These are phyloP conservation scores for Tuber microsphaerosporum DNA, from an alignment of 495 filamentous ascomycete species.

Conservation along the genomic window DNA sequence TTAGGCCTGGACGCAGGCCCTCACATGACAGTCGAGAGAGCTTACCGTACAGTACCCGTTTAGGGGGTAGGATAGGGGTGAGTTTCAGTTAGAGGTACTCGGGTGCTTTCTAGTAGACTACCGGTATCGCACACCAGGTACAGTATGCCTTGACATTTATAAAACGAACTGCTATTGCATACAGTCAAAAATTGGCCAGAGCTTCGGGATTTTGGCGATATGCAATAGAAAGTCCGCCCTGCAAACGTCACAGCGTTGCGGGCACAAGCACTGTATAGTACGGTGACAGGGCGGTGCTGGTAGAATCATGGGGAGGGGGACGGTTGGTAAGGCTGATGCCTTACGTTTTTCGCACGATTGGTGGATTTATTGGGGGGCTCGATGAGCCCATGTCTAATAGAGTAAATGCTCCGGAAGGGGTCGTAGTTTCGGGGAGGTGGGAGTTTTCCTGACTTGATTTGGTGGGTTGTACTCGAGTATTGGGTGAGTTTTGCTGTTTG, in stretches of 20 bases:
- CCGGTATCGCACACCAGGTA: too few relatives aligned
- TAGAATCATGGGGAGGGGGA: neutral
- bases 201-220: too few relatives aligned
- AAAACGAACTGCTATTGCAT: too few relatives aligned
- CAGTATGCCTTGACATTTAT: neutral
- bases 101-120: too few relatives aligned
- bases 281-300: neutral
- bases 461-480: neutral
- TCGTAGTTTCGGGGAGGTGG: neutral
- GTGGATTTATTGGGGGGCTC: neutral
- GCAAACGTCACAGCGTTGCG: too few relatives aligned
- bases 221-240: too few relatives aligned
- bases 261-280: neutral
- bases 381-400: neutral
- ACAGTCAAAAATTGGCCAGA: too few relatives aligned
- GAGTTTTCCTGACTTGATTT: neutral
- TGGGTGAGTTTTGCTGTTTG: neutral
- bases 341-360: neutral
- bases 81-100: neutral
- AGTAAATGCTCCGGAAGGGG: neutral
- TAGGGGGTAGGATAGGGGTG: neutral
- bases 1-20: neutral
- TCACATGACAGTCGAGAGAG: neutral
- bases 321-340: neutral
- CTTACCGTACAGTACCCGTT: neutral